Evolutionary conservation across 2,329 filamentous ascomycete species (phyloP), one percentile per base, ranked within the genome.

Genomic region (Phaeoacremonium minimum): DNA sequence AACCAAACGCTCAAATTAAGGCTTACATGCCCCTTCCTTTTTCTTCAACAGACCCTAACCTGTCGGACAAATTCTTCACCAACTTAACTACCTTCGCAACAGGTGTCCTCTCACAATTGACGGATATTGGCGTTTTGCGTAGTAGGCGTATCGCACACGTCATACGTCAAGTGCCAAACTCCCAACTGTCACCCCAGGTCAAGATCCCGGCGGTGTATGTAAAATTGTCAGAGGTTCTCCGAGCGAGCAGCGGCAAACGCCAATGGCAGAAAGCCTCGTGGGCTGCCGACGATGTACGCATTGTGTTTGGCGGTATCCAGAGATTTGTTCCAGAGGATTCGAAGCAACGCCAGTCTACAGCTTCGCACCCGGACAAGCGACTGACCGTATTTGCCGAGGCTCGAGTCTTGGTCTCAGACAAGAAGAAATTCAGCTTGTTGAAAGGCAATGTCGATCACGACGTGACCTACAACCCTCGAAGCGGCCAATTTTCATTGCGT

Each of bases 401-500:
- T 8, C 66, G 71, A n/a, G 65, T 82, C 28, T 64, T 63, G 17
- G 73, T 81, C 13, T 60, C 64, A 8, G 69, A 74, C 39, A 70
- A 66, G n/a, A 48, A 61, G 6, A 75, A 72, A 41, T 79, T 82
- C 48, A 61, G 62, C 28, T 61, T 71, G n/a, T 66, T 83, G 9
- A 68, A 67, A 45, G 66, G 67, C 8, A 68, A 67, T 30, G 66
- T 80, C 16, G 79, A 83, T 46, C 65, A 66, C 4, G 76, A 84
- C 47, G 75, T 88, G 16, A 70, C 69, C 4, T 87, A 85, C 55
- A 72, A 76, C 44, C 57, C 67, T 3, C 60, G 60, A 15, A 71
- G 69, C 6, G 83, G 83, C 30, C 72, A 77, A 37, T 84, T 88
- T 54, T 71, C 71, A 13, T 64, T 88, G 36, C 67, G 73, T 7